phyloP scores from a whole-genome alignment of 169 alveolate genomes.

The Perkinsus marinus region DNA sequence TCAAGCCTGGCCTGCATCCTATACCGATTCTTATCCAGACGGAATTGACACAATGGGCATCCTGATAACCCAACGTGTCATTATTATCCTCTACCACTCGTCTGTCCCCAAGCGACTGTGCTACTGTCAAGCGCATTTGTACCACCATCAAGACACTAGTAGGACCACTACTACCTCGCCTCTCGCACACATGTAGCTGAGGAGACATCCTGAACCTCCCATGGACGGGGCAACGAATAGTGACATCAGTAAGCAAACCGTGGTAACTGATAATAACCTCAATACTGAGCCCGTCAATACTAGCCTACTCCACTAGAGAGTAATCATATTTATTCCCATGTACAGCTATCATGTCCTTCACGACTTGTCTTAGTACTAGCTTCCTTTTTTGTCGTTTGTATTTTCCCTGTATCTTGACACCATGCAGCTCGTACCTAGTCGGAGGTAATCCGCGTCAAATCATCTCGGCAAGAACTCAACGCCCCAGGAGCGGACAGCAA shows the following conservation, averaged over 20 bases:
- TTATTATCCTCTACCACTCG: neutral
- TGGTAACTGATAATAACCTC: neutral
- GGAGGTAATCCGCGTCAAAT: neutral
- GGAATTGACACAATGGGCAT: neutral
- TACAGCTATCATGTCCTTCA: neutral
- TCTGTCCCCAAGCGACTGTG: no score
- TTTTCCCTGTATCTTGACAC: neutral
- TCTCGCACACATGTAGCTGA: neutral
- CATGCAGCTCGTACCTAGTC: neutral
- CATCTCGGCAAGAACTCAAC: no score
- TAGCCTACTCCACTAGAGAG: neutral
- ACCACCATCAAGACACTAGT: no score
- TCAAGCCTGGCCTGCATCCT: neutral
- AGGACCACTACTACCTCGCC: neutral
- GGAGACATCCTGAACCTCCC: neutral
- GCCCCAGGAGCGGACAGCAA: no score
- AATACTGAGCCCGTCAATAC: neutral
- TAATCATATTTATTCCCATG: neutral
- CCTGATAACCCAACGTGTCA: neutral
- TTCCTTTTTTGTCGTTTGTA: neutral
- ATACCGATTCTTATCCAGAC: neutral
- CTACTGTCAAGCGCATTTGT: no score
- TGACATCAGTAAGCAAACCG: neutral
- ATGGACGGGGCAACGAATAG: neutral
- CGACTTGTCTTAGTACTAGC: neutral